These are phyloP conservation scores for Arthrinium phaeospermum DNA, from an alignment of 2,329 filamentous ascomycete species.

Conservation along the genomic window DNA sequence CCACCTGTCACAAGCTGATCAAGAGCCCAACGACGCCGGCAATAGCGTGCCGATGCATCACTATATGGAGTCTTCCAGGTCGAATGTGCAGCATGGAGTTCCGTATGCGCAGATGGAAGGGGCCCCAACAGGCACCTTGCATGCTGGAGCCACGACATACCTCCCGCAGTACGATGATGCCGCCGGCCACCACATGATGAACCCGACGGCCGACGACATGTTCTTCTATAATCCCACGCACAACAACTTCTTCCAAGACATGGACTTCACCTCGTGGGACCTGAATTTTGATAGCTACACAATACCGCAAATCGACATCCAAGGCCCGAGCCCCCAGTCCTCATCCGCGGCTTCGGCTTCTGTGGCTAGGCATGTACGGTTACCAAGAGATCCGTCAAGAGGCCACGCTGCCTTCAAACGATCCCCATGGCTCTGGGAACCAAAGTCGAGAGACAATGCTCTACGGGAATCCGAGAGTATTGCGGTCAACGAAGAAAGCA, in stretches of 20 bases:
- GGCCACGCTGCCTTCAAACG: slow-evolving; percentile 41
- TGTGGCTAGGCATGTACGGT: slow-evolving; percentile 26
- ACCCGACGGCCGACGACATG: slow-evolving; percentile 27
- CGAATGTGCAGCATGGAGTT: not conserved
- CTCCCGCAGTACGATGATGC: not conserved
- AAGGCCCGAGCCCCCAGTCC: slow-evolving; percentile 36
- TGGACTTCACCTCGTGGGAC: slow-evolving; percentile 42
- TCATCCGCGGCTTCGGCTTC: slow-evolving; percentile 30
- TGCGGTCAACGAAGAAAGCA: slow-evolving; percentile 31
- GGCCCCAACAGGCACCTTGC: slow-evolving; percentile 20
- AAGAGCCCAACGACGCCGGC: not conserved
- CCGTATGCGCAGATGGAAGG: slow-evolving; percentile 18
- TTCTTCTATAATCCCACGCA: slow-evolving; percentile 34
- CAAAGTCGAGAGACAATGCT: slow-evolving; percentile 36
- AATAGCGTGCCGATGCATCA: slow-evolving; percentile 3
- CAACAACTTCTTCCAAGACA: slow-evolving; percentile 37
- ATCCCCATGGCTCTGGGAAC: slow-evolving; percentile 43
- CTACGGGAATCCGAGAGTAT: slow-evolving; percentile 32
- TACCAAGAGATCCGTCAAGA: slow-evolving; percentile 33
- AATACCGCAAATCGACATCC: slow-evolving; percentile 36
- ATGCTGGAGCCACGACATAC: not conserved
- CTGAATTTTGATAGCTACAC: slow-evolving; percentile 38
- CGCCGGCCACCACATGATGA: not conserved
- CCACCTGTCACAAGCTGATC: not conserved
- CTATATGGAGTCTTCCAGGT: slow-evolving; percentile 5